Evolutionary conservation across 2,329 filamentous ascomycete genomes (phyloP).

Genomic region (Elsinoe necatrix): DNA sequence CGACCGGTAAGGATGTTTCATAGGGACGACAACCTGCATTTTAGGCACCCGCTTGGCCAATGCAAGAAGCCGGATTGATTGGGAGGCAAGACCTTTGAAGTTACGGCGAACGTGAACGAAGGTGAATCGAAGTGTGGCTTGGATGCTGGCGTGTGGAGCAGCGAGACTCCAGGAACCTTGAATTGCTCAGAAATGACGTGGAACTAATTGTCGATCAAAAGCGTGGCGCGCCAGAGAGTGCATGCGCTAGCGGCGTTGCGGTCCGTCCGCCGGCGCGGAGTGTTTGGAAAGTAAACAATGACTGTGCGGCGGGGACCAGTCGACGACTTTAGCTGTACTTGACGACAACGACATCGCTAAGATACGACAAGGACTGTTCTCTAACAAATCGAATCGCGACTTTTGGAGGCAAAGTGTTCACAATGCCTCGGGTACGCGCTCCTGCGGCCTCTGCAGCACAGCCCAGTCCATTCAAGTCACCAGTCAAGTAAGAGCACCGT

Average conservation of each 20-base stretch:
- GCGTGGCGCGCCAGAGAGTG: not conserved
- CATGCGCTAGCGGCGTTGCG: not conserved
- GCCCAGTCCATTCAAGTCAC: slow-evolving; percentile 46
- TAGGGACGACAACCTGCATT: slow-evolving; percentile 12
- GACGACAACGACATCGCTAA: not conserved
- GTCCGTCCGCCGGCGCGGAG: not conserved
- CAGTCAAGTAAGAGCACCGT: slow-evolving; percentile 34
- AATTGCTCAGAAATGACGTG: slow-evolving; percentile 4
- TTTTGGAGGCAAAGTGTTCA: not conserved
- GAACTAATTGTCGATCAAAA: not conserved
- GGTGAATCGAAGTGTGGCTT: slow-evolving; percentile 3
- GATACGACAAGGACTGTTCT: not conserved
- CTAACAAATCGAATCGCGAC: not conserved
- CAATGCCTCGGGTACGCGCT: slow-evolving; percentile 28
- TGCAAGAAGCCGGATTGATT: not conserved
- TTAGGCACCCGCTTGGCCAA: slow-evolving; percentile 9
- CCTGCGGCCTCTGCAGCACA: slow-evolving; percentile 38
- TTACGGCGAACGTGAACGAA: not conserved
- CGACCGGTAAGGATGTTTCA: slow-evolving; percentile 9
- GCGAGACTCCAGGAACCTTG: not conserved
- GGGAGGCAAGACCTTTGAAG: not conserved
- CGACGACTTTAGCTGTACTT: not conserved
- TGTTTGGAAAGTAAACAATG: slow-evolving; percentile 9
- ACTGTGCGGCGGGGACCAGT: not conserved
- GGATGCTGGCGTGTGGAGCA: slow-evolving; percentile 1